Base-by-base conservation (phyloP, 2,329 filamentous ascomycete genomes). In the Fusarium sarcochroum region DNA sequence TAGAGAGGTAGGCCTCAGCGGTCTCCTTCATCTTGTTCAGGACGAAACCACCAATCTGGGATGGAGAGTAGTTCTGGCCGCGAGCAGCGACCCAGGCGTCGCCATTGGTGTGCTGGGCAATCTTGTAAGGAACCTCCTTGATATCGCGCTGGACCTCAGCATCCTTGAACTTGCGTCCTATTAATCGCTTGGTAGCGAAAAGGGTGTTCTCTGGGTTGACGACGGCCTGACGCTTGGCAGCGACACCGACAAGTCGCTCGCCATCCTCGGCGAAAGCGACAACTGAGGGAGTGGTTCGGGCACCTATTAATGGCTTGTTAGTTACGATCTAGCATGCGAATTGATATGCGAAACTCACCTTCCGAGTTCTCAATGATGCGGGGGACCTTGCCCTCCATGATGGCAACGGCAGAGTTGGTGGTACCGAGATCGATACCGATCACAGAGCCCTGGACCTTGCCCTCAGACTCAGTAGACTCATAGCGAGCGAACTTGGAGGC, bases 1-100 rank as follows among this genome's bases (percentile, higher is more conserved):
- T 97, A 84, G 92, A 90, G 72, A 97, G 89, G 85, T 97, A 97
- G 67, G 92, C 87, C 86, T 98, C 94, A 71, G 95, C 95, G 52
- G 95, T 98, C 88, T 98, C 95, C 90, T 97, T 98, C 95, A 98
- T 98, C 90, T 98, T 98, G 82, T 94, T 91, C 76, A 98, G 89
- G 72, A 98, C 88, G 82, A 98, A 97, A 78, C 94, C 95, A 88
- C 95, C 95, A 70, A 98, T 93, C 83, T 98, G 95, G n/a, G 94
- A 97, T 59, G 95, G 95, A 72, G 94, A 98, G 87, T 98, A 98
- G 83, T 94, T 97, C 84, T 98, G 90, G 79, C 91, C 94, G 75
- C 94, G 93, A 75, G 94, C 93, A 82, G 94, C 90, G 69, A 98
- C 92, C 95, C 95, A 98, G 68, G 95, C 95, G 79, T 98, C 95